Evolutionary conservation across 2,329 filamentous ascomycete species (phyloP).

Genomic region (Zasmidium angulare): DNA sequence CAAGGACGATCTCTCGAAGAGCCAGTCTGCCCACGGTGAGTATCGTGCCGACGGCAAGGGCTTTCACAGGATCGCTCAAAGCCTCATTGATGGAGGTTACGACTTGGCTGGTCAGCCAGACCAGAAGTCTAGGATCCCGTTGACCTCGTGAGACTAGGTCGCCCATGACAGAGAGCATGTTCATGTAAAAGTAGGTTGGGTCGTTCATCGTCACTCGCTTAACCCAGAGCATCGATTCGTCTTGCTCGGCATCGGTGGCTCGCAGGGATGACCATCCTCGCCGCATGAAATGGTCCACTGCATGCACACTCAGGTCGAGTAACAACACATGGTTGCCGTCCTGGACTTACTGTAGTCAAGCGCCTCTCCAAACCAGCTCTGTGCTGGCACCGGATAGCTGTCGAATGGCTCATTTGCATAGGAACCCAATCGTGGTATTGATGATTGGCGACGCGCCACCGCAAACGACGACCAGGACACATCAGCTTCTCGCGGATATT

Average conservation of each 20-base stretch:
- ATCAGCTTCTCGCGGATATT: not conserved
- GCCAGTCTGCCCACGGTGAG: conserved; percentile 17
- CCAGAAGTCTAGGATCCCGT: conserved; percentile 6
- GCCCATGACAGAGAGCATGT: conserved; percentile 13
- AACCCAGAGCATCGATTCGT: conserved; percentile 12
- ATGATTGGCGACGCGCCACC: not conserved
- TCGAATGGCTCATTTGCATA: conserved; percentile 6
- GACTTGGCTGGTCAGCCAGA: conserved; percentile 7
- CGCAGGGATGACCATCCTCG: conserved; percentile 10
- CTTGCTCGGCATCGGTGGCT: conserved; percentile 3
- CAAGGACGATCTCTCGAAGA: conserved; percentile 14
- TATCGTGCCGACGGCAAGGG: conserved; percentile 12
- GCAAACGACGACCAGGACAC: not conserved
- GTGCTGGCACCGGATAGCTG: conserved; percentile 12
- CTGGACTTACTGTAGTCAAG: conserved; percentile 9
- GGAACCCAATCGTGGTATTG: not conserved
- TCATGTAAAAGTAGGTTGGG: conserved; percentile 19
- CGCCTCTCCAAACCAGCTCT: conserved; percentile 11
- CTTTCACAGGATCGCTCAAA: conserved; percentile 4
- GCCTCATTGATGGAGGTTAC: conserved; percentile 16
- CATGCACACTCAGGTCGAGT: not conserved
- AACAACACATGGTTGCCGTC: not conserved
- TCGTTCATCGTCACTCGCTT: conserved; percentile 13
- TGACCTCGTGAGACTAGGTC: conserved; percentile 10
- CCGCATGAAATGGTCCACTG: conserved; percentile 16